phyloP scores from a whole-genome alignment of 225 moss, liverwort and hornwort species.

The Straminergon stramineum region DNA sequence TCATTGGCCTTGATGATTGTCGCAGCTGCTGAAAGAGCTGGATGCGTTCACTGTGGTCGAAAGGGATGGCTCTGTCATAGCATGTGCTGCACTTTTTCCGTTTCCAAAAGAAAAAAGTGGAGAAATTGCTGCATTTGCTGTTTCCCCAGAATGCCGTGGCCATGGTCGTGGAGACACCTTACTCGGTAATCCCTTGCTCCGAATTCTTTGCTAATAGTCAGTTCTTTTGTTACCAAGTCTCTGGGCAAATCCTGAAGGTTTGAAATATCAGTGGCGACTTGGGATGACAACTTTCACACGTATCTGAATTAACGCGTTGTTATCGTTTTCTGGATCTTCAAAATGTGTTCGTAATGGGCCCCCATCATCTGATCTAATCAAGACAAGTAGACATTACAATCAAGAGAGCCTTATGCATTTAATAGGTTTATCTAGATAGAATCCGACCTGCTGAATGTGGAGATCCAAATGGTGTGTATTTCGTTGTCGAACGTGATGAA shows the following conservation, averaged over 20 bases:
- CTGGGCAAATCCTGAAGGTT: background rate
- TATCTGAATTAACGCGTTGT: background rate
- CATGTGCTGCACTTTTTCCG: conserved; percentile 74
- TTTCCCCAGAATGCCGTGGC: conserved; percentile 89
- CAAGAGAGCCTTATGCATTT: background rate
- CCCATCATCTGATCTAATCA: background rate
- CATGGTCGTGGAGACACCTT: conserved; percentile 78
- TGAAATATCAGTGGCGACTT: background rate
- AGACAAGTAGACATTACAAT: background rate
- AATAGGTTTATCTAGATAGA: background rate
- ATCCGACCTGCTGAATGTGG: background rate
- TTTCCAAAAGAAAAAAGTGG: conserved; percentile 55
- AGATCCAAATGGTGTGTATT: background rate
- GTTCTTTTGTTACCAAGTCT: background rate
- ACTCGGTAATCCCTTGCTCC: conserved; percentile 45
- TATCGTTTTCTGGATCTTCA: background rate
- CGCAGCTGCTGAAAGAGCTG: conserved; percentile 66
- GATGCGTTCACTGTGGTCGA: conserved; percentile 75
- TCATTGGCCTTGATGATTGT: conserved; percentile 1
- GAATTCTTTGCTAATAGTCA: background rate
- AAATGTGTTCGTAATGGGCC: background rate
- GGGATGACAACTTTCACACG: background rate
- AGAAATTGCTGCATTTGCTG: conserved; percentile 93
- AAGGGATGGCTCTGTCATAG: conserved; percentile 85
- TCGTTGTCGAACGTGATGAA: background rate